Conservation (phyloP, 257 asterid species). For the Ajuga chamaepitys region DNA sequence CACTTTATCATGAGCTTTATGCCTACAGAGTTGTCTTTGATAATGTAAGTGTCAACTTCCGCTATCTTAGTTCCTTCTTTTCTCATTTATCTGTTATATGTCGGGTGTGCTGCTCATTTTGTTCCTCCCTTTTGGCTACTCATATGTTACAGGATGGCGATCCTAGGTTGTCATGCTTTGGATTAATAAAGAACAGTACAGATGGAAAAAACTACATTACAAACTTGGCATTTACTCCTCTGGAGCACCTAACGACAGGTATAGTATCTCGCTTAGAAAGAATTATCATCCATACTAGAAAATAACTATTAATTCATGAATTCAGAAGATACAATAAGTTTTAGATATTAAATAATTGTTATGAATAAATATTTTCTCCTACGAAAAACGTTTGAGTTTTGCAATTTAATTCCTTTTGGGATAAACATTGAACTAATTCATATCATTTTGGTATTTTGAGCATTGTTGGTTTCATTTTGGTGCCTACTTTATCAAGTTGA, state of each 20-base stretch:
- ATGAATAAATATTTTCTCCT: background rate
- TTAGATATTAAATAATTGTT: background rate
- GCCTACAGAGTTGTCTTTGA: conserved; percentile 92
- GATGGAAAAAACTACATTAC: conserved; percentile 68
- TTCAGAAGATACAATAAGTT: background rate
- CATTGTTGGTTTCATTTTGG: background rate
- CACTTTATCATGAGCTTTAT: conserved; percentile 94
- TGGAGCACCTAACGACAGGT: conserved; percentile 56
- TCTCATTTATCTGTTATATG: background rate
- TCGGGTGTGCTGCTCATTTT: conserved; percentile 3
- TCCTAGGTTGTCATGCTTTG: conserved; percentile 55
- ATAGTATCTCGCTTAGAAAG: conserved; percentile 11
- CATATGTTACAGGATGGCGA: conserved; percentile 36
- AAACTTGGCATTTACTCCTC: conserved; percentile 63
- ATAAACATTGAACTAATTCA: background rate
- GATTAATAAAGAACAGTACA: conserved; percentile 55
- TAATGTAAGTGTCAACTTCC: conserved; percentile 46
- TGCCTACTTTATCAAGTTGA: background rate
- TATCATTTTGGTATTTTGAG: background rate
- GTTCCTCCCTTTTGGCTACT: background rate
- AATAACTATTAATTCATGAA: background rate
- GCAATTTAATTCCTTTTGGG: background rate
- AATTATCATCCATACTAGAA: background rate
- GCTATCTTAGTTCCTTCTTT: background rate
- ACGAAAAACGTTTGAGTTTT: no score